Evolutionary conservation across 768 basidiomycete species (phyloP).

Genomic region (Cantharellus anzutake): DNA sequence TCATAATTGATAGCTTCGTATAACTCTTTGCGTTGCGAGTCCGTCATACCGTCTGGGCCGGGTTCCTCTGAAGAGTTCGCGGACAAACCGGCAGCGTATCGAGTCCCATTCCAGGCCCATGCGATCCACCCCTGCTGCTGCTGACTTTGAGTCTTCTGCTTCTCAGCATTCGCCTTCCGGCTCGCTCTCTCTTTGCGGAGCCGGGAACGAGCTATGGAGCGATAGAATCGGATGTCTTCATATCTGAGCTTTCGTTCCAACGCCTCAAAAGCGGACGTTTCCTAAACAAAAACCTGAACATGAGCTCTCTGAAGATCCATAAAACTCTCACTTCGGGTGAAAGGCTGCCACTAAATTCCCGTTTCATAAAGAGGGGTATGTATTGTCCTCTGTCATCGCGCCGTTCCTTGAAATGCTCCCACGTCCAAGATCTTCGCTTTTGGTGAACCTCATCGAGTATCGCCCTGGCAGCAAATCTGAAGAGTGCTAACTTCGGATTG

Average conservation of each 20-base stretch:
- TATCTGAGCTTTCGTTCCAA: constrained; percentile 76
- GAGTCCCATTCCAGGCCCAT: constrained; percentile 59
- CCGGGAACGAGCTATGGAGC: constrained; percentile 79
- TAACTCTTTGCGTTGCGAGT: constrained; percentile 75
- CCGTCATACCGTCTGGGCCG: constrained; percentile 59
- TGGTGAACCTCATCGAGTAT: constrained; percentile 73
- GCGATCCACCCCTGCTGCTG: constrained; percentile 19
- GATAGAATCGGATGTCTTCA: constrained; percentile 92
- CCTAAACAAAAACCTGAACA: background rate
- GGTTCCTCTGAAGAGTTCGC: constrained; percentile 27
- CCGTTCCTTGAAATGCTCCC: constrained; percentile 75
- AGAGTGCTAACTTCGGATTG: constrained; percentile 46
- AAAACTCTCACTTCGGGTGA: constrained; percentile 28
- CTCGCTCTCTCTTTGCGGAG: constrained; percentile 69
- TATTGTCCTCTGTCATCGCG: constrained; percentile 76
- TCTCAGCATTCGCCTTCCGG: constrained; percentile 28
- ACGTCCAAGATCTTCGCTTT: constrained; percentile 70
- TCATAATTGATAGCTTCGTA: constrained; percentile 87
- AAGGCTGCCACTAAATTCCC: constrained; percentile 35
- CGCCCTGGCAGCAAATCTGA: constrained; percentile 61
- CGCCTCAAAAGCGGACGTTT: constrained; percentile 22
- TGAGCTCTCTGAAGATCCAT: background rate
- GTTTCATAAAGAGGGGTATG: constrained; percentile 59
- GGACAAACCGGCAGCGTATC: constrained; percentile 22
- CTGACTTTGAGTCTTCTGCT: constrained; percentile 32